Conservation (phyloP, 345 rosid genomes). For the Eucalyptus marginata region DNA sequence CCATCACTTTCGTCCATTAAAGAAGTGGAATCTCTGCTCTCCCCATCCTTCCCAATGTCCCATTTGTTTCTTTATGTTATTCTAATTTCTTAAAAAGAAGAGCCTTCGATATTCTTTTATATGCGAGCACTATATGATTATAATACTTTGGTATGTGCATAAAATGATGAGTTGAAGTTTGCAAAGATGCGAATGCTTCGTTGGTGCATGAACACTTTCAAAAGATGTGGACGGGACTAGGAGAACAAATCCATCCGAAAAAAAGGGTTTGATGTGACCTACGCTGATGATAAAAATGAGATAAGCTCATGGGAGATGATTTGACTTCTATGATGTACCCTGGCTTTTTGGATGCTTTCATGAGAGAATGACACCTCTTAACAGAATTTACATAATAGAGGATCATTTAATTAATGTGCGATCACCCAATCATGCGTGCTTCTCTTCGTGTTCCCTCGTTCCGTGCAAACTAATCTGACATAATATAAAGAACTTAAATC, state of each 20-base stretch:
- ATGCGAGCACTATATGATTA: background rate
- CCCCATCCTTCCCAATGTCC: constrained; percentile 51
- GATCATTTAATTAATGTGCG: background rate
- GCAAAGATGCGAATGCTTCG: background rate
- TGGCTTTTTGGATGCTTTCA: background rate
- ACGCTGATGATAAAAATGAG: background rate
- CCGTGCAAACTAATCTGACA: background rate
- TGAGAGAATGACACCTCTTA: background rate
- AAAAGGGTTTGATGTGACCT: background rate
- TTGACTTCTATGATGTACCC: background rate
- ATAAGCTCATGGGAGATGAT: background rate
- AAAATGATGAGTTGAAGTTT: background rate
- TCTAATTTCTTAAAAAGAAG: background rate
- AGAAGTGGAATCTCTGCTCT: constrained; percentile 66
- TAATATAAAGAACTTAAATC: background rate
- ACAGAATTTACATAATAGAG: background rate
- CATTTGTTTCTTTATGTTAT: background rate
- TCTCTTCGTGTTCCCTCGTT: background rate
- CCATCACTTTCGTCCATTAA: constrained; percentile 62
- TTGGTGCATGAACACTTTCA: background rate
- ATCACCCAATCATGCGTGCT: background rate
- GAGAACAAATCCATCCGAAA: background rate
- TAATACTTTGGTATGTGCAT: background rate
- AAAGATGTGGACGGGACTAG: background rate
- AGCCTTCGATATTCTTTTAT: background rate